These are phyloP conservation scores for Ophidiomyces ophidiicola DNA, from an alignment of 2,329 filamentous ascomycete genomes.

Conservation along the genomic window DNA sequence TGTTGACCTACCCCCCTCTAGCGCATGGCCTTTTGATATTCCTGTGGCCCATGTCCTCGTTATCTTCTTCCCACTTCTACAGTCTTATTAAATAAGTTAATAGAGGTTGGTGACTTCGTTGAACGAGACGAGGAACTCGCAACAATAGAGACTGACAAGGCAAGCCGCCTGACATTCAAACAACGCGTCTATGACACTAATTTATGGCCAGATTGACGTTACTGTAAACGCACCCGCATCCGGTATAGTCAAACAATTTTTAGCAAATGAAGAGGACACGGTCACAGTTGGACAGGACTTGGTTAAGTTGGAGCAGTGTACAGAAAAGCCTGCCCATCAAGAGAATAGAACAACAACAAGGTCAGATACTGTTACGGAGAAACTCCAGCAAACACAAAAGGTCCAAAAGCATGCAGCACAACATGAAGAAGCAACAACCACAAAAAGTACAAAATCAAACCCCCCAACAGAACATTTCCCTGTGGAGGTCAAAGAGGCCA, in stretches of 20 bases:
- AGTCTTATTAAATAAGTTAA: constrained; percentile 2
- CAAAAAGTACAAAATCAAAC: constrained; percentile 35
- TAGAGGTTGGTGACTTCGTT: constrained; percentile 79
- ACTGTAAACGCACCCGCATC: constrained; percentile 87
- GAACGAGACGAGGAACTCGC: constrained; percentile 96
- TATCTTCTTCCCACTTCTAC: not conserved
- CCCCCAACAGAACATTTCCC: constrained; percentile 15
- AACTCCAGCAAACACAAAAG: constrained; percentile 16
- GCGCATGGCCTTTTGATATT: not conserved
- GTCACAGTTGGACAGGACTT: constrained; percentile 90
- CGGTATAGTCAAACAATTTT: constrained; percentile 80
- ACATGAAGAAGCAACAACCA: constrained; percentile 18
- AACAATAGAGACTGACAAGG: constrained; percentile 98
- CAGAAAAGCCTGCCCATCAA: constrained; percentile 20
- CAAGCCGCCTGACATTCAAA: constrained; percentile 28
- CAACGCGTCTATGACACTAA: not conserved
- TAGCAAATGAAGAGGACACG: constrained; percentile 88
- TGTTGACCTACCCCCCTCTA: constrained; percentile 16
- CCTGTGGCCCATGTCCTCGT: not conserved
- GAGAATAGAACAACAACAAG: not conserved
- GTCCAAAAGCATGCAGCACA: constrained; percentile 21
- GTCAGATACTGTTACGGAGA: too few species aligned
- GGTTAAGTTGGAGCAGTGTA: constrained; percentile 71
- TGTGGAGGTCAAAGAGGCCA: constrained; percentile 1
- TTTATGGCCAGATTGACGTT: constrained; percentile 64